Evolutionary conservation across 2,329 filamentous ascomycete genomes (phyloP), one percentile per base, ranked within the genome.

Genomic region (Aureobasidium sp.): DNA sequence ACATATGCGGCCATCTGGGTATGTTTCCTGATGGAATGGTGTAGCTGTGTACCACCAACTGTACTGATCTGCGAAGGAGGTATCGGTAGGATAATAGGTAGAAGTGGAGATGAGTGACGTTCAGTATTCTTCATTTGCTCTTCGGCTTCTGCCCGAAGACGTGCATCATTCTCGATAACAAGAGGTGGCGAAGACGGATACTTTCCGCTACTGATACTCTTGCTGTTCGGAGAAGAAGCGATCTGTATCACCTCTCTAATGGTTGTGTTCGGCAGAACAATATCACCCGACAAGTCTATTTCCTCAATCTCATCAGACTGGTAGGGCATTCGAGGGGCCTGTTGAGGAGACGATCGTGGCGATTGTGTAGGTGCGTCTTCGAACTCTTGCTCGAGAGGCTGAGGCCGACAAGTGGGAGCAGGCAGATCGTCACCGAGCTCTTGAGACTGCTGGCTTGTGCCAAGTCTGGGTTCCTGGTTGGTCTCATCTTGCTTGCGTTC

Each of bases 171-270:
- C 34, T 60, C 46, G 34, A 46, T 34, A 41, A 46, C 46, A 51
- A 41, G 27, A 32, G 61, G 61, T 48, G 61, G 51, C 17, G 61
- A 62, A 39, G 61, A 62, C 50, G 61, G 61, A 56, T 60, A 60
- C 44, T 60, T 50, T 43, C 57, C 57, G 46, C 57, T 60, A 60
- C 57, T 60, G 46, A 51, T 36, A 34, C 57, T 60, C 61, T 55
- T 62, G 43, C 52, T 57, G 44, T n/a, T 62, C 24, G 50, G 50
- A 44, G 61, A 56, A 15, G 61, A 50, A 24, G 34, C 29, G 10
- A 56, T 55, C n/a, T 52, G 59, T 27, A 53, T 61, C 13, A 61
- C 43, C 27, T 61, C 59, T 7, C 41, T 10, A 6, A 43, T 36
- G 3, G 36, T 26, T 7, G 29, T 41, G 5, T 43, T 60, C 26